Percentiles rank a stretch among this genome's conserved stretches.
phyloP scores from a whole-genome alignment of 768 basidiomycete genomes.

The Lentinula sp. region DNA sequence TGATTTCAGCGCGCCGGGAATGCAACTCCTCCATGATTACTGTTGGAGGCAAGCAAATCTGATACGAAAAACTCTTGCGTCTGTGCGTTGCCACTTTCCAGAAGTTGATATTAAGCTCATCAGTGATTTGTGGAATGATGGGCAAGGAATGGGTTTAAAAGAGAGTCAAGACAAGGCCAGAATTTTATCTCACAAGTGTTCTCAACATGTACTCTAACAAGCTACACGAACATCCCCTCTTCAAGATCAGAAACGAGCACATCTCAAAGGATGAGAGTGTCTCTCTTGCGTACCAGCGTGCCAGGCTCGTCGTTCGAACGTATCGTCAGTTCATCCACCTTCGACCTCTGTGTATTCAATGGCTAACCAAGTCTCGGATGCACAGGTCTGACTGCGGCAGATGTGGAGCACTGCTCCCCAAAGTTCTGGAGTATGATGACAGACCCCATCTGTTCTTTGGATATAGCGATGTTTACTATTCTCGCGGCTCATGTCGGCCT shows the following conservation, averaged over 20 bases:
- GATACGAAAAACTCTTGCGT: background rate
- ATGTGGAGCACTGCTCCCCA: constrained; percentile 42
- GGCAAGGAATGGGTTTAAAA: background rate
- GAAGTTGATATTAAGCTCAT: background rate
- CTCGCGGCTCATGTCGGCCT: constrained; percentile 47
- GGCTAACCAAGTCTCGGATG: constrained; percentile 4
- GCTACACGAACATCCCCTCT: constrained; percentile 40
- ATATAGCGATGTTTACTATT: constrained; percentile 49
- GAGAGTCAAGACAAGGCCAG: background rate
- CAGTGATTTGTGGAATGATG: background rate
- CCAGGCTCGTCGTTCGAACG: constrained; percentile 41
- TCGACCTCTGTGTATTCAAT: background rate
- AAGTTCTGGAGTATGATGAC: constrained; percentile 49
- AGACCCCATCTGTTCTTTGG: constrained; percentile 45
- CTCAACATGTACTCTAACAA: constrained; percentile 26
- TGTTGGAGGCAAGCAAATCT: background rate
- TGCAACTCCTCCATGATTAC: background rate
- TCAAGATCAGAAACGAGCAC: constrained; percentile 35
- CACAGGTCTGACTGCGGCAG: constrained; percentile 35
- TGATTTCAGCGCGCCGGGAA: background rate
- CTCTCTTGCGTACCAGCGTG: constrained; percentile 43
- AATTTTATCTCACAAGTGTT: background rate
- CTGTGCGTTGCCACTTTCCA: background rate
- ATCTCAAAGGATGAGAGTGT: constrained; percentile 40
- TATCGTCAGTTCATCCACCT: constrained; percentile 29